Evolutionary conservation across 2,329 filamentous ascomycete genomes (phyloP), one percentile per base, ranked within the genome.

Genomic region (Aspergillus clavatus): DNA sequence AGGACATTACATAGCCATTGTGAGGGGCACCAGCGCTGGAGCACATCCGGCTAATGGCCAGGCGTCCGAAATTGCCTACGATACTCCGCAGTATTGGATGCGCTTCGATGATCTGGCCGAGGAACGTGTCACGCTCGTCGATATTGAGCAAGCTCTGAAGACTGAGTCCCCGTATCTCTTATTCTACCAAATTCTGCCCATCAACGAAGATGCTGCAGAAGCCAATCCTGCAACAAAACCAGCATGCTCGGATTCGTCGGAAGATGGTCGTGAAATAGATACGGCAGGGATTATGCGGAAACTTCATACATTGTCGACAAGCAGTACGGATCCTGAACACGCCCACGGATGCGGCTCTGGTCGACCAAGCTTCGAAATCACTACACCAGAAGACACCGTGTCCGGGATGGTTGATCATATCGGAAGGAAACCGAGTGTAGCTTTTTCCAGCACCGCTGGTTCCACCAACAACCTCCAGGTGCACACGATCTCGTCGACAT

Each of bases 91-190:
- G 10, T 81, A 83, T 52, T 98, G 93, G 93, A 82, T 95, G 63
- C 85, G 84, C 28, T 96, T 95, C 57, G 93, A 98, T 61, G 93
- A 98, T 63, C 73, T 97, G n/a, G 72, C 81, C 1, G 73, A 79
- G 27, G 77, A 83, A 45, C 81, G 91, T 21, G 85, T 97, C 3
- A 77, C 76, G 0, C 77, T 85, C 43, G 83, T 96, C 39, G 81
- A 94, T 58, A 85, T 96, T 51, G 83, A 87, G 50, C 71, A 84
- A 54, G 84, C 87, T 0, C 71, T 97, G 40, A 84, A 81, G 54
- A 79, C 85, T n/a, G 90, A 96, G 65, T 94, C 89, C 65, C 91
- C 93, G 0, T 97, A 97, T 63, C 78, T 97, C 5, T 74, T 98
- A 0, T 97, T 97, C 67, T 98, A 96, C 61, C 91, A 96, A 65